Percentiles rank a stretch among this genome's conserved stretches.
Evolutionary conservation across 2,329 filamentous ascomycete species (phyloP).

Genomic region (Hypoxylon sp.): DNA sequence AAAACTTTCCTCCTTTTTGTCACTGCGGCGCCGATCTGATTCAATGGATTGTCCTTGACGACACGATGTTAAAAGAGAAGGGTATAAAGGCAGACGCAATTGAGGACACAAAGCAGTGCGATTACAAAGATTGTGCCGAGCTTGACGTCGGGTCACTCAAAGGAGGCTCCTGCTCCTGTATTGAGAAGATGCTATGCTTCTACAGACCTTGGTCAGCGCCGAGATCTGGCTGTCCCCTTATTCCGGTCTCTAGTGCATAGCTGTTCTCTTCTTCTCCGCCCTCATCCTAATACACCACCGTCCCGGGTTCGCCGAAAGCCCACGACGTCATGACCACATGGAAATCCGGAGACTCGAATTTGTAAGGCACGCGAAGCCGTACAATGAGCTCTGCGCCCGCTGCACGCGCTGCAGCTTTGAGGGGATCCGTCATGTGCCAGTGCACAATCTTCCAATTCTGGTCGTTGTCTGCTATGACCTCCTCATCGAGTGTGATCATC

Average conservation of each 20-base stretch:
- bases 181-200: background rate
- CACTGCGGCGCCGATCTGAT: background rate
- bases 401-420: background rate
- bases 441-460: constrained; percentile 12
- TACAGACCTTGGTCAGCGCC: too few relatives aligned
- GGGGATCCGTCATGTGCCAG: constrained; percentile 11
- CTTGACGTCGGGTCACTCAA: background rate
- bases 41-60: background rate
- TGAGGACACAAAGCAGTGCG: background rate
- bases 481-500: background rate
- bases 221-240: background rate
- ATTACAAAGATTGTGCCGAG: background rate
- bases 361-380: constrained; percentile 3
- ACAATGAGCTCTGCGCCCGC: constrained; percentile 10
- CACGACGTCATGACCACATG: background rate
- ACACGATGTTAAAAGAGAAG: background rate
- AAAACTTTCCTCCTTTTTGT: background rate
- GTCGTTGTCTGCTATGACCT: background rate
- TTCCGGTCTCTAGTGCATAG: background rate
- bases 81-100: background rate
- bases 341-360: constrained; percentile 5
- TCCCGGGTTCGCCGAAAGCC: background rate
- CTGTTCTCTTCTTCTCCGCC: background rate
- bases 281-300: background rate
- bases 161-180: background rate